These are phyloP conservation scores for Chaetomium strumarium DNA, from an alignment of 2,329 filamentous ascomycete species.

Conservation along the genomic window DNA sequence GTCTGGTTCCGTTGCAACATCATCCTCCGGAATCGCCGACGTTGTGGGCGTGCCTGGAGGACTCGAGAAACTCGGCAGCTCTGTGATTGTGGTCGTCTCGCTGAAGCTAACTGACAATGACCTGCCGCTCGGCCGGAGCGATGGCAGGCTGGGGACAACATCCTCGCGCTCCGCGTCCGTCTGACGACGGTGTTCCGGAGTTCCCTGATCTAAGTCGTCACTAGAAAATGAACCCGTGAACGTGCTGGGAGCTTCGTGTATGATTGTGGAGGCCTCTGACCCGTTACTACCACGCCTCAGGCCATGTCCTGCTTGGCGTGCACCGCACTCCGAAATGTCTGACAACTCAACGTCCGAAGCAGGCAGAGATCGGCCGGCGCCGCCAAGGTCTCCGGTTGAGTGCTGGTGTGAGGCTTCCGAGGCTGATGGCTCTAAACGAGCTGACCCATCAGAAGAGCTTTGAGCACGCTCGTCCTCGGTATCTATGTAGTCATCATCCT, in stretches of 20 bases:
- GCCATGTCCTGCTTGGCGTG: constrained; percentile 12
- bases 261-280: constrained; percentile 35
- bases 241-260: constrained; percentile 34
- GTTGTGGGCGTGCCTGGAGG: constrained; percentile 39
- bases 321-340: constrained; percentile 11
- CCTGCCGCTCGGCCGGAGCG: constrained; percentile 32
- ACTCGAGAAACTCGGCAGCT: constrained; percentile 38
- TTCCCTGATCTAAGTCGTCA: constrained; percentile 40
- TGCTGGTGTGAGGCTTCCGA: not conserved
- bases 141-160: constrained; percentile 44
- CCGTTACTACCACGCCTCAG: constrained; percentile 27
- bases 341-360: constrained; percentile 17
- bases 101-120: constrained; percentile 39
- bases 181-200: constrained; percentile 36
- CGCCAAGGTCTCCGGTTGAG: not conserved
- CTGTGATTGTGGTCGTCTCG: constrained; percentile 40
- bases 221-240: constrained; percentile 37
- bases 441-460: constrained; percentile 2
- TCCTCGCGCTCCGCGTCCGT: constrained; percentile 31
- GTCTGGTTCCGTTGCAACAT: constrained; percentile 35
- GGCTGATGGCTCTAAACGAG: not conserved
- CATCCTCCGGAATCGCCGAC: constrained; percentile 43
- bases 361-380: not conserved
- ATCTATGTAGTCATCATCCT: not conserved
- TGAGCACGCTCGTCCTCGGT: not conserved